These are phyloP conservation scores for Globisporangium nunn DNA, from an alignment of 352 stramenopile genomes.

Conservation along the genomic window DNA sequence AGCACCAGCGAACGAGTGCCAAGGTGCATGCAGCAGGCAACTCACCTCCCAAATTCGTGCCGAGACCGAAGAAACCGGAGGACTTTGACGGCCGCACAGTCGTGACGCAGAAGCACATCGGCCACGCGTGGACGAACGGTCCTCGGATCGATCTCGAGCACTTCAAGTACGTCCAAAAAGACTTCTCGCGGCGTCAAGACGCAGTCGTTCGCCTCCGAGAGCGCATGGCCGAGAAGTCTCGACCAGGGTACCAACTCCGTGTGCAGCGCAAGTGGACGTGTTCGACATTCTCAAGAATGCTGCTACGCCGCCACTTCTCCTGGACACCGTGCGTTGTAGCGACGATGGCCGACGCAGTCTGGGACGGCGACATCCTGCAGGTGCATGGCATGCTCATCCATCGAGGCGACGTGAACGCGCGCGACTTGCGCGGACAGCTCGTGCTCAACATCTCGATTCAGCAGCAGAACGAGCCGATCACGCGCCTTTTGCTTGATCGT, in stretches of 20 bases:
- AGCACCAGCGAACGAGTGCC: slow-evolving; percentile 6
- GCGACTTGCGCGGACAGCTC: slow-evolving; percentile 43
- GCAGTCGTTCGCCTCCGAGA: slow-evolving; percentile 51
- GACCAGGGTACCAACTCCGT: slow-evolving; percentile 53
- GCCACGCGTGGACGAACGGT: slow-evolving; percentile 50
- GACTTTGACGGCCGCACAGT: slow-evolving; percentile 24
- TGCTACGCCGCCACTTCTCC: slow-evolving; percentile 56
- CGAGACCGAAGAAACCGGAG: slow-evolving; percentile 12
- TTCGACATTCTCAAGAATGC: slow-evolving; percentile 25
- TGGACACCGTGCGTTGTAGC: slow-evolving; percentile 58
- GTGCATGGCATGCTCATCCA: slow-evolving; percentile 50
- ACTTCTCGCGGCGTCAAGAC: slow-evolving; percentile 51
- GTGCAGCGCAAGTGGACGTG: slow-evolving; percentile 52
- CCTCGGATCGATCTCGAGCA: slow-evolving; percentile 62
- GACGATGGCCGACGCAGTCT: slow-evolving; percentile 58
- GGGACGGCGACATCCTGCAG: slow-evolving; percentile 74
- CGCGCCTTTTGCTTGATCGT: slow-evolving; percentile 60
- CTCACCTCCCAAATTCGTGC: slow-evolving; percentile 13
- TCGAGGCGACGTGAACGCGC: slow-evolving; percentile 44
- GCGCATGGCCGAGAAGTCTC: slow-evolving; percentile 49
- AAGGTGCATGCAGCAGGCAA: slow-evolving; percentile 19
- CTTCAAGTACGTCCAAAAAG: slow-evolving; percentile 57
- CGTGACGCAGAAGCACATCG: slow-evolving; percentile 55
- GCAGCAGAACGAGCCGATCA: slow-evolving; percentile 67
- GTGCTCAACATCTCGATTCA: slow-evolving; percentile 73